Evolutionary conservation across 1,139 yeast genomes (phyloP).

Genomic region (Debaryomyces coudertii): DNA sequence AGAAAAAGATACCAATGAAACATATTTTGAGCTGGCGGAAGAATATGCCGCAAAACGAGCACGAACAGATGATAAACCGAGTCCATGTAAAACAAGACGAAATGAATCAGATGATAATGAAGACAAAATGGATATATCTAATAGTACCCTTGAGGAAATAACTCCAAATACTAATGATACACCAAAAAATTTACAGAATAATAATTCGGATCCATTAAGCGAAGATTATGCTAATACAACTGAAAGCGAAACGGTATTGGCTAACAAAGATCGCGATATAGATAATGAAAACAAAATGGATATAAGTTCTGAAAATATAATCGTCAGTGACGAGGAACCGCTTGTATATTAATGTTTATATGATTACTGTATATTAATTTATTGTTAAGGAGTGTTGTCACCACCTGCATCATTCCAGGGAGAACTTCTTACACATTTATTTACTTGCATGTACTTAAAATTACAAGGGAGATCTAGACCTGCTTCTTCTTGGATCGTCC

Average conservation of each 20-base stretch:
- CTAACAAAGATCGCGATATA: constrained; percentile 1
- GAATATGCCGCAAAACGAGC: constrained; percentile 14
- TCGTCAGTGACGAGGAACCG: constrained; percentile 8
- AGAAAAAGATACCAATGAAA: not conserved
- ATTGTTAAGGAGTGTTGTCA: not conserved
- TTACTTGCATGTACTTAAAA: not conserved
- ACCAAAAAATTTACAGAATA: not conserved
- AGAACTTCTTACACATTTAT: not conserved
- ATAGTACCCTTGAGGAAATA: constrained; percentile 13
- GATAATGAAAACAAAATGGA: constrained; percentile 16
- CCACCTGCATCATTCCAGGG: not conserved
- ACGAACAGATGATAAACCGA: constrained; percentile 7
- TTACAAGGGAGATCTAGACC: constrained; percentile 21
- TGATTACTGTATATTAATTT: not conserved
- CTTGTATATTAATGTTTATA: constrained; percentile 8
- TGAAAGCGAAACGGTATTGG: not conserved
- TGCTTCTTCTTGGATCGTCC: constrained; percentile 12
- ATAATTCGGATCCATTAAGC: not conserved
- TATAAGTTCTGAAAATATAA: constrained; percentile 13
- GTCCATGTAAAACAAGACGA: not conserved
- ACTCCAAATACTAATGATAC: not conserved
- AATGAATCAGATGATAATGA: constrained; percentile 8
- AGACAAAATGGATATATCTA: constrained; percentile 19
- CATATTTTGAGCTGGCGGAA: not conserved
- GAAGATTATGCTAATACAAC: not conserved